Base-by-base conservation (phyloP, 768 basidiomycete species). In the Tricholoma bakamatsutake region DNA sequence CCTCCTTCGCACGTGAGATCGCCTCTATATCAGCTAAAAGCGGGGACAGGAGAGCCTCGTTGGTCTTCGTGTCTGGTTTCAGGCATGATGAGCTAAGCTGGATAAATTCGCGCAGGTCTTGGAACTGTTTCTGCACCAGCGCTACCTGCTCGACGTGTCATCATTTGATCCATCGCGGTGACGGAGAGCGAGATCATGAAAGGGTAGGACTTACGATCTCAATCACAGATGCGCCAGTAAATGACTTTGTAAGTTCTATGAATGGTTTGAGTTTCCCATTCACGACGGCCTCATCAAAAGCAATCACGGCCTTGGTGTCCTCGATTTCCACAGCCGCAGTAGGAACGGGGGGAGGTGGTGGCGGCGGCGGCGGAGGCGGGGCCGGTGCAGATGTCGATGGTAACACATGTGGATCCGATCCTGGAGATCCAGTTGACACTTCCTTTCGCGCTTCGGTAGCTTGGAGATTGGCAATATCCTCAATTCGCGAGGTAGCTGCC, bases 401-500 rank as follows among this genome's bases (percentile, higher is more conserved):
- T 12, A 17, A 9, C 3, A 15, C n/a, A 48, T 10, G 31, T 28
- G 50, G 49, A 7, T 55, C 49, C 31, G 54, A 60, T 17, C 34
- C 57, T 13, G 57, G 28, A 4, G 60, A 61, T n/a, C 57, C 56
- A 50, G 54, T 60, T 5, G 58, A 53, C 13, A 52, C 57, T 50
- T 52, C 58, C 12, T 56, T 50, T 28, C 60, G 53, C 27, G 33
- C 45, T 33, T 45, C 21, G 13, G 49, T 51, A 52, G 53, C 47
- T 24, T 73, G 67, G 13, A 80, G 75, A 39, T 80, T 76, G 35
- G 88, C 87, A 57, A 93, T 76, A 66, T 99, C 97, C 71, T 99
- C 97, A 34, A 99, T 82, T 33, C 97, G 84, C 43, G 90, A 91
- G 5, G 93, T 94, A 8, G 93, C 91, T 24, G 97, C 97, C 77